Evolutionary conservation across 257 asterid genomes (phyloP).

Genomic region (Solanum chmielewskii): DNA sequence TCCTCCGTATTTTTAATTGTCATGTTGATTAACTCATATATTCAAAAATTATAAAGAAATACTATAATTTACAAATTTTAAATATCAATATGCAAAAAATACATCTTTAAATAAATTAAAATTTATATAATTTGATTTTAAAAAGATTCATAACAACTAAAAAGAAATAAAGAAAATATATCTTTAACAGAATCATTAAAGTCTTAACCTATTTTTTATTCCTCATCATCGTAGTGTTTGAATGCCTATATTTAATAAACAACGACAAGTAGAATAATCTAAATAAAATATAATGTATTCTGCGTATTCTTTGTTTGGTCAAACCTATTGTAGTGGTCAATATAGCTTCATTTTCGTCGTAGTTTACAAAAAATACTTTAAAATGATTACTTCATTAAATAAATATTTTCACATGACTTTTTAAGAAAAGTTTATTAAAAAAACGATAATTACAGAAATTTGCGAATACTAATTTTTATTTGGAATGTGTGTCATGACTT

Average conservation of each 20-base stretch:
- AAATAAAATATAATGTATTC: no score
- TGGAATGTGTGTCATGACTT: neutral
- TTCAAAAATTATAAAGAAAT: no score
- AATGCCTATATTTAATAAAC: neutral
- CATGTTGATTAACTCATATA: no score
- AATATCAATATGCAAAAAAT: no score
- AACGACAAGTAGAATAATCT: no score
- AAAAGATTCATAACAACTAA: no score
- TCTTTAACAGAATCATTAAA: neutral
- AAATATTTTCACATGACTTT: neutral
- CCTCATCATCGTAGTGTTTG: no score
- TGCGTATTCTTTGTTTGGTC: neutral
- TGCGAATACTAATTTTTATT: neutral
- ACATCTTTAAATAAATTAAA: no score
- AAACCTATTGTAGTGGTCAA: neutral
- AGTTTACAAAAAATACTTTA: neutral
- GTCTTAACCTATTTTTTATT: neutral
- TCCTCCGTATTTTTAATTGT: no score
- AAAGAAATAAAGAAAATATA: no score
- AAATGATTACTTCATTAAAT: neutral
- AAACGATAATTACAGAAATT: neutral
- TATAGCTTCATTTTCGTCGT: neutral
- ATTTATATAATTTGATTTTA: no score
- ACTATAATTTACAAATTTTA: no score
- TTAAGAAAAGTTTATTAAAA: neutral